phyloP scores from a whole-genome alignment of 1,139 yeast species.

The Taiozyma sp. region DNA sequence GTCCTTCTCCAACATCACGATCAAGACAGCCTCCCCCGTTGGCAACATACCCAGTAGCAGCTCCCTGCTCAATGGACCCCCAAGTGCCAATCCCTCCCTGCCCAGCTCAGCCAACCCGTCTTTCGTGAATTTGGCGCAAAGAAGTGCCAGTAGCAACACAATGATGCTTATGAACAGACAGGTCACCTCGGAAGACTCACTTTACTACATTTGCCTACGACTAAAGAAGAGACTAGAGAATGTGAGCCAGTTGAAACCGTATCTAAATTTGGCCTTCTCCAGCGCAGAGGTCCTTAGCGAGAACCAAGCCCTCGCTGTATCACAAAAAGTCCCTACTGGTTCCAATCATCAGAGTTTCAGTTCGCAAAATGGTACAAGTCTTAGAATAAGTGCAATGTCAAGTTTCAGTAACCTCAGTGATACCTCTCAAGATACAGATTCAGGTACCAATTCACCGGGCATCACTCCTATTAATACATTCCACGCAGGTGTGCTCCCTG shows the following conservation, averaged over 20 bases:
- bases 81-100: background rate
- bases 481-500: constrained; percentile 73
- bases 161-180: constrained; percentile 52
- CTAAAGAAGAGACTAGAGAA: constrained; percentile 53
- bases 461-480: constrained; percentile 44
- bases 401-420: constrained; percentile 21
- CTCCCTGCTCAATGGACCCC: background rate
- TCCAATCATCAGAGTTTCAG: constrained; percentile 13
- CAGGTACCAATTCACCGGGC: background rate
- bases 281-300: constrained; percentile 68
- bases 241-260: constrained; percentile 70
- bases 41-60: constrained; percentile 7
- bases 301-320: constrained; percentile 62
- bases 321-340: constrained; percentile 27
- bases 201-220: constrained; percentile 63
- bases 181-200: constrained; percentile 63
- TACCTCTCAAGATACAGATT: constrained; percentile 9
- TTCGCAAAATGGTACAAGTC: constrained; percentile 11
- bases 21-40: constrained; percentile 5
- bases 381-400: constrained; percentile 20
- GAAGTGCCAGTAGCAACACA: constrained; percentile 21
- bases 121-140: constrained; percentile 1
- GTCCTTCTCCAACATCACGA: constrained; percentile 2
- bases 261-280: constrained; percentile 51
- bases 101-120: constrained; percentile 10